phyloP scores from a whole-genome alignment of 2,329 filamentous ascomycete genomes.

The Sordariomycetes sp. region DNA sequence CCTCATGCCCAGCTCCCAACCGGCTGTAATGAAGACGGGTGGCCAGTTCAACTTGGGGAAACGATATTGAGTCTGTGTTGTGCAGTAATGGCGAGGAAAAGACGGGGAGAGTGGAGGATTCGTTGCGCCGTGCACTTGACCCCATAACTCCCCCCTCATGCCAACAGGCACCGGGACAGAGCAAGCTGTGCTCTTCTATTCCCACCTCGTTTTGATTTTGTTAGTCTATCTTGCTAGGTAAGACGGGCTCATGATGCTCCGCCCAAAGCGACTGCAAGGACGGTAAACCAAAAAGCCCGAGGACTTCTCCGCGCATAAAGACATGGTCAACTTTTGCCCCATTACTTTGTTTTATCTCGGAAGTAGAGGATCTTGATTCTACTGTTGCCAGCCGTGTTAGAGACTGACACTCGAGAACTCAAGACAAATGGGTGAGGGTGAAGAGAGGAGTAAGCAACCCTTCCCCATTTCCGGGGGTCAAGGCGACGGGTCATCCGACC shows the following conservation, averaged over 20 bases:
- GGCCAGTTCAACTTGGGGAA: neutral
- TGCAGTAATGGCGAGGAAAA: neutral
- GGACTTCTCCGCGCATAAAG: too few species aligned
- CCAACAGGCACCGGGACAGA: neutral
- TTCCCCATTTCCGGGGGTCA: neutral
- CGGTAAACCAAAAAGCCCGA: too few species aligned
- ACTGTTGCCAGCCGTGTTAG: neutral
- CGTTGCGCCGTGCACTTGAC: neutral
- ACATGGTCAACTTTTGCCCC: too few species aligned
- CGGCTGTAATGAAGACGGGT: neutral
- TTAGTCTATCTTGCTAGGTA: neutral
- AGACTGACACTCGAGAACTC: neutral
- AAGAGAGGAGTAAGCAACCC: neutral
- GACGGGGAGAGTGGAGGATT: neutral
- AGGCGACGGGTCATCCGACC: neutral
- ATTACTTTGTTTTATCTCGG: neutral
- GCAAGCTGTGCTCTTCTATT: neutral
- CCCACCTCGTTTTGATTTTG: neutral
- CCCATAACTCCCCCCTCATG: neutral
- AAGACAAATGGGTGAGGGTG: neutral
- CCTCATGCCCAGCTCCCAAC: neutral
- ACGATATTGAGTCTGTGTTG: neutral
- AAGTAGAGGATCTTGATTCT: neutral
- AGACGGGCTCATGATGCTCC: neutral
- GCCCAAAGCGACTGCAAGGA: neutral